These are phyloP conservation scores for Cotoneaster glaucophyllus DNA, from an alignment of 306 rosid species.

Conservation along the genomic window DNA sequence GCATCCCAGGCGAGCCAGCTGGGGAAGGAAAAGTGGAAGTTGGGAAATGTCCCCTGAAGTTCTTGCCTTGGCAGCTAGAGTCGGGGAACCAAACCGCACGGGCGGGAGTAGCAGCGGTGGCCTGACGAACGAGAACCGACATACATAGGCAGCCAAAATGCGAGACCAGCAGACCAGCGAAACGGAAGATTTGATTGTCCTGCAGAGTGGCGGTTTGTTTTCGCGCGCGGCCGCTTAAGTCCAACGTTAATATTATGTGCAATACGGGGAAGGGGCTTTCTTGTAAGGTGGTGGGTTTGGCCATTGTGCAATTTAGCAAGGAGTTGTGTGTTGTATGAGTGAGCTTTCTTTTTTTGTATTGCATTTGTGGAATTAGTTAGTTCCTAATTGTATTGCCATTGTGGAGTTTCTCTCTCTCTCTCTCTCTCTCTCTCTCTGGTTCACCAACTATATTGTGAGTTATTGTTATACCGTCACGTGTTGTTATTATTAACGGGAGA, in stretches of 20 bases:
- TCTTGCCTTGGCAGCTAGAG: conserved; percentile 83
- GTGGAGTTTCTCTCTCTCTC: conserved; percentile 24
- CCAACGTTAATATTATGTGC: conserved; percentile 44
- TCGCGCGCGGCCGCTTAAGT: conserved; percentile 26
- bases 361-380: conserved; percentile 40
- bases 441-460: background rate
- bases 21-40: conserved; percentile 99
- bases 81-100: conserved; percentile 57
- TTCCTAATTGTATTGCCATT: conserved; percentile 29
- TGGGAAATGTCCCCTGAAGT: conserved; percentile 99
- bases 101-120: conserved; percentile 60
- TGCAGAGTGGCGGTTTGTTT: conserved; percentile 15
- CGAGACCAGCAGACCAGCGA: background rate
- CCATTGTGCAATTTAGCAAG: conserved; percentile 34
- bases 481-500: no score
- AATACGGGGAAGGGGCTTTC: conserved; percentile 34
- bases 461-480: no score
- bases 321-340: conserved; percentile 55
- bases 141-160: conserved; percentile 15
- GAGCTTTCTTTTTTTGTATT: conserved; percentile 39
- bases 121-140: conserved; percentile 34
- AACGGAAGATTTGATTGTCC: conserved; percentile 23
- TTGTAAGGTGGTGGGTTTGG: conserved; percentile 36
- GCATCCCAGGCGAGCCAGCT: conserved; percentile 88
- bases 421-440: background rate